Evolutionary conservation across 2,329 filamentous ascomycete genomes (phyloP).

Genomic region (Leptodontidium sp.): DNA sequence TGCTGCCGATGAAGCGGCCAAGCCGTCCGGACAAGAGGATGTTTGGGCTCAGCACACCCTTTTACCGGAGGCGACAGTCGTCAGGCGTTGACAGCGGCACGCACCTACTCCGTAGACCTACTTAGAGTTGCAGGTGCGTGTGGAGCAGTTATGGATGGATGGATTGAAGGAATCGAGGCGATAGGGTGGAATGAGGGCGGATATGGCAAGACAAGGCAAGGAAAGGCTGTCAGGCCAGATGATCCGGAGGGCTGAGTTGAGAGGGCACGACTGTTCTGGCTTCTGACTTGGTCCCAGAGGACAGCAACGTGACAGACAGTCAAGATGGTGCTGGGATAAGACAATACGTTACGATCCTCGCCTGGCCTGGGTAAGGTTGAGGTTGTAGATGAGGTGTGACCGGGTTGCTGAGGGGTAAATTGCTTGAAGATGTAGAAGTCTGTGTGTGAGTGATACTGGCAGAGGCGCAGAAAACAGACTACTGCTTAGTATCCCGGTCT

Average conservation of each 20-base stretch:
- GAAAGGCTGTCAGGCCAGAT: neutral
- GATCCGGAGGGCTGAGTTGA: neutral
- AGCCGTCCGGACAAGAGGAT: slow-evolving; percentile 21
- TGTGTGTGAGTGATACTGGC: neutral
- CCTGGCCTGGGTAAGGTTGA: neutral
- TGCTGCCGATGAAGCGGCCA: slow-evolving; percentile 8
- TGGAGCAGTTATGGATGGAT: slow-evolving; percentile 17
- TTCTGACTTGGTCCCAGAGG: neutral
- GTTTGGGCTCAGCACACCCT: slow-evolving; percentile 11
- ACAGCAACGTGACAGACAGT: slow-evolving; percentile 3
- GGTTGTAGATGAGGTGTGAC: neutral
- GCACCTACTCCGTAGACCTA: too few species aligned
- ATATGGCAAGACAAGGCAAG: neutral
- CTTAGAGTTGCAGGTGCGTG: slow-evolving; percentile 6
- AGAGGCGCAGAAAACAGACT: neutral
- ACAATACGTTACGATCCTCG: neutral
- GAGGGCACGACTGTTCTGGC: neutral
- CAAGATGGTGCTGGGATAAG: neutral
- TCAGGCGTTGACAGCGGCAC: slow-evolving; percentile 16
- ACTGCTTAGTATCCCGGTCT: neutral
- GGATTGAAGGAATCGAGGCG: neutral
- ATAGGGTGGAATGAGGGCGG: neutral
- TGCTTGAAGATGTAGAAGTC: neutral
- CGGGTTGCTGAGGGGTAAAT: slow-evolving; percentile 9
- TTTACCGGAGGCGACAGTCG: slow-evolving; percentile 21